Evolutionary conservation across 129 eudicot genomes (phyloP).

Genomic region (Pulicaria dysenterica): DNA sequence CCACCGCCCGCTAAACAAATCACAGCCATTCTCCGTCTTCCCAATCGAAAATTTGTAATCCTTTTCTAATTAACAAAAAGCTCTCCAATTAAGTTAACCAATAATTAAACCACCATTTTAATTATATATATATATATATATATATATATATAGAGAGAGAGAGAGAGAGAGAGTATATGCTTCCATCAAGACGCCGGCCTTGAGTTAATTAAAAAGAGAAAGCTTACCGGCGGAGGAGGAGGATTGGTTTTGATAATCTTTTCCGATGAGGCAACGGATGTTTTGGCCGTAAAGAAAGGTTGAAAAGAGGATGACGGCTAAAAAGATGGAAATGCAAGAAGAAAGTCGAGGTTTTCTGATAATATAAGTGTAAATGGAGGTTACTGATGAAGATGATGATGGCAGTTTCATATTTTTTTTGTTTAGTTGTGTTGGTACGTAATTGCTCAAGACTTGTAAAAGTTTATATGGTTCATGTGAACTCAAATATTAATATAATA

Average conservation of each 20-base stretch:
- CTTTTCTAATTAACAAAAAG: constrained; percentile 38
- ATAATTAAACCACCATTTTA: too few relatives aligned
- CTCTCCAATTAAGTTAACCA: too few relatives aligned
- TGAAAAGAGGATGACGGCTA: constrained; percentile 62
- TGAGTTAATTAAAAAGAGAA: not conserved
- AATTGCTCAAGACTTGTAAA: not conserved
- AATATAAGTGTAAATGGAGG: constrained; percentile 1
- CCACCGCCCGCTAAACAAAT: constrained; percentile 78
- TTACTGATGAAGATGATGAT: constrained; percentile 30
- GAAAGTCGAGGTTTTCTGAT: constrained; percentile 44
- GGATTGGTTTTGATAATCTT: constrained; percentile 14
- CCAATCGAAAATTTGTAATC: constrained; percentile 52
- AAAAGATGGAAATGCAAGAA: constrained; percentile 50
- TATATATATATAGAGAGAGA: too few relatives aligned
- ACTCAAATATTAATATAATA: not conserved
- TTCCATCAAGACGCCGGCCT: not conserved
- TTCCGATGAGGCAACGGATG: constrained; percentile 45
- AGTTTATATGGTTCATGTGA: not conserved
- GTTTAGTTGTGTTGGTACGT: not conserved
- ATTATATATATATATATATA: too few relatives aligned
- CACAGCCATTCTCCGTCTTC: constrained; percentile 46
- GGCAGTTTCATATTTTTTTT: constrained; percentile 58
- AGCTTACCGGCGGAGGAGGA: constrained; percentile 39
- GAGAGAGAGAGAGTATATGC: too few relatives aligned
- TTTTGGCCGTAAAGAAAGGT: constrained; percentile 60